A percentile compares a stretch with the other conserved stretches of the same genome.
Conservation (phyloP, 2,329 filamentous ascomycete species). For the Incumbomyces delicatus region DNA sequence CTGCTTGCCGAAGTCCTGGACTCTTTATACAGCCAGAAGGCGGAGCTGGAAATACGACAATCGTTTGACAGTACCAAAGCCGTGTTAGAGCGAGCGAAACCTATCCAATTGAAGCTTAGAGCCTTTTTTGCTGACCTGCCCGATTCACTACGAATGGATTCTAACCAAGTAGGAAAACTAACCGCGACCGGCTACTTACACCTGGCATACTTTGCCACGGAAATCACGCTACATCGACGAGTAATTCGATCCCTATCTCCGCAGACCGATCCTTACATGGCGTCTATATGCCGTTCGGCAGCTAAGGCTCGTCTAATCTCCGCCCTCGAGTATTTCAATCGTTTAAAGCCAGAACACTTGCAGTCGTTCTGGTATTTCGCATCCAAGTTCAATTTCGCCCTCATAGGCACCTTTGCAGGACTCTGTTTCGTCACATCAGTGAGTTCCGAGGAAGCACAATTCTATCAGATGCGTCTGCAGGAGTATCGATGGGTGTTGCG, state of each 20-base stretch:
- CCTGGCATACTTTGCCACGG: constrained; percentile 37
- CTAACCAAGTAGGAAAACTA: constrained; percentile 27
- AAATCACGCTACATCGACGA: constrained; percentile 37
- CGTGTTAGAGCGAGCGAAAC: constrained; percentile 44
- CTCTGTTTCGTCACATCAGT: constrained; percentile 83
- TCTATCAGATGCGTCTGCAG: constrained; percentile 73
- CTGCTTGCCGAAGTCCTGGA: constrained; percentile 44
- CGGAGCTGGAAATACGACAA: constrained; percentile 20
- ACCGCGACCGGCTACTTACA: constrained; percentile 36
- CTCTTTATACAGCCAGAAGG: constrained; percentile 42
- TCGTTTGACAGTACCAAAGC: constrained; percentile 31
- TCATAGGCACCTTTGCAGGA: constrained; percentile 83
- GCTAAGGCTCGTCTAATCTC: constrained; percentile 91
- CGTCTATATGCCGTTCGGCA: constrained; percentile 72
- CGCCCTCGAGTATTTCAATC: constrained; percentile 95
- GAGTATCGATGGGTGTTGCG: constrained; percentile 93
- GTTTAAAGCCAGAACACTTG: constrained; percentile 74
- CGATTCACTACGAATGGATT: constrained; percentile 33
- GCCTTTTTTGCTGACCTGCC: constrained; percentile 45
- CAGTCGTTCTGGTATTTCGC: constrained; percentile 69
- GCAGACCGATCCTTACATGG: constrained; percentile 60
- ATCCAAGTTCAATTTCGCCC: constrained; percentile 63
- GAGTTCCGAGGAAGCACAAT: constrained; percentile 78
- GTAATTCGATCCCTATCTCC: constrained; percentile 29
- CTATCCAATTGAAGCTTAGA: constrained; percentile 43